phyloP scores from a whole-genome alignment of 345 rosid genomes.

The Carallia pectinifolia region DNA sequence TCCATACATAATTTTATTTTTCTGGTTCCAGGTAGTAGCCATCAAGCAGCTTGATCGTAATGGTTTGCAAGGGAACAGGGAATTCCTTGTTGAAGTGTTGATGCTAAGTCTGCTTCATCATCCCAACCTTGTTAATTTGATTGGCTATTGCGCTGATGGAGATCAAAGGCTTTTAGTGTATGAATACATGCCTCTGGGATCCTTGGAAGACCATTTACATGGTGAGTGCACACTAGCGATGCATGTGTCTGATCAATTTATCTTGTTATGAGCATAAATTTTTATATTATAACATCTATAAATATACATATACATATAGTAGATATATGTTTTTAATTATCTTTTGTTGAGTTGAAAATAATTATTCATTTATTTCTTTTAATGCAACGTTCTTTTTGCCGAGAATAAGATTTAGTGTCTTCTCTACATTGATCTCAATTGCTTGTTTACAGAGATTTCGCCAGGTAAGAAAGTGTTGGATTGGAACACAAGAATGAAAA shows the following conservation, averaged over 20 bases:
- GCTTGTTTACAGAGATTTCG: slow-evolving; percentile 43
- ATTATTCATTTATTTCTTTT: neutral
- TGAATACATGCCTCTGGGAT: slow-evolving; percentile 84
- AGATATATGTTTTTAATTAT: too few species aligned
- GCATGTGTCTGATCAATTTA: too few species aligned
- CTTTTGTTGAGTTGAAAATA: too few species aligned
- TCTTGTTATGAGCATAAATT: too few species aligned
- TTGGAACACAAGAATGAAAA: slow-evolving; percentile 82
- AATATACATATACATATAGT: slow-evolving; percentile 6
- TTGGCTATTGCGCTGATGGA: slow-evolving; percentile 88
- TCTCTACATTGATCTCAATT: neutral
- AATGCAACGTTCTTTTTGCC: neutral
- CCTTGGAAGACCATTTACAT: slow-evolving; percentile 76
- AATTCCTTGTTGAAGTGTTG: slow-evolving; percentile 81
- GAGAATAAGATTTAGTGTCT: too few species aligned
- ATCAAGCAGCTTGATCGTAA: slow-evolving; percentile 85
- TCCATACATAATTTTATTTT: neutral
- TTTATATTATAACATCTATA: too few species aligned
- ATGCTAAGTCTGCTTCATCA: slow-evolving; percentile 76
- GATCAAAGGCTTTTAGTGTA: slow-evolving; percentile 84
- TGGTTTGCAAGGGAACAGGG: slow-evolving; percentile 82
- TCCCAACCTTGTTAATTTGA: slow-evolving; percentile 79
- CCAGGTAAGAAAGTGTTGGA: slow-evolving; percentile 51
- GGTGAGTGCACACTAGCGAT: slow-evolving; percentile 28
- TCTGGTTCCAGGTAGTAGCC: slow-evolving; percentile 61